These are phyloP conservation scores for Echites panduratus DNA, from an alignment of 257 asterid genomes.

Conservation along the genomic window DNA sequence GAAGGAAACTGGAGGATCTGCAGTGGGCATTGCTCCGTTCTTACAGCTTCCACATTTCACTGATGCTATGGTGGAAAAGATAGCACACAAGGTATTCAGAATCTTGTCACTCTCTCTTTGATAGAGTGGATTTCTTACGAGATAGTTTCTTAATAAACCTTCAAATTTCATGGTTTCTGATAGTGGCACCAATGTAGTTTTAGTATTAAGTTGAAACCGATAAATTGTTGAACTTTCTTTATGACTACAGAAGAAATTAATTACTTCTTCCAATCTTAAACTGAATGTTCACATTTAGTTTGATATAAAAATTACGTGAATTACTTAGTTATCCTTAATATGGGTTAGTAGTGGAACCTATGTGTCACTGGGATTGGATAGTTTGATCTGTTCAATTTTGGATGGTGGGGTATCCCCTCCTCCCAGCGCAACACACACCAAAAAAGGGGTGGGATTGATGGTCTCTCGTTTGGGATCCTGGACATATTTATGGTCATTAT, in stretches of 20 bases:
- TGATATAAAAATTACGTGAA: no score
- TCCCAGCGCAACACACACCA: neutral
- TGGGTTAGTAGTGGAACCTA: no score
- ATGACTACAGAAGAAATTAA: neutral
- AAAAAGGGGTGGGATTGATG: neutral
- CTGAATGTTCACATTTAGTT: no score
- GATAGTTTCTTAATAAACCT: conserved; percentile 1
- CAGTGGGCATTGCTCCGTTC: conserved; percentile 70
- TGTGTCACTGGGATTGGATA: no score
- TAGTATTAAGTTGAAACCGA: neutral
- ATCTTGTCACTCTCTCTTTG: neutral
- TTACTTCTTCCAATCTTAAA: neutral
- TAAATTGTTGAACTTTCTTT: neutral
- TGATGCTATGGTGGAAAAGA: conserved; percentile 59
- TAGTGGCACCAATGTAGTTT: neutral
- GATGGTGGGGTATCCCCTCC: no score
- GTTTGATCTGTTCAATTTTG: no score
- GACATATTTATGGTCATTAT: neutral
- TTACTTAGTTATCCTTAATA: no score
- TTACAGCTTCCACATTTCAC: conserved; percentile 89
- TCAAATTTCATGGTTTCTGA: neutral
- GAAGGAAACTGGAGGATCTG: conserved; percentile 59
- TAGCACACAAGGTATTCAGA: conserved; percentile 55
- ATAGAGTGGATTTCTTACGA: neutral
- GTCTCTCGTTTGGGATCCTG: neutral